Conservation (phyloP, 2,329 filamentous ascomycete species). For the Sclerotinia sclerotiorum region DNA sequence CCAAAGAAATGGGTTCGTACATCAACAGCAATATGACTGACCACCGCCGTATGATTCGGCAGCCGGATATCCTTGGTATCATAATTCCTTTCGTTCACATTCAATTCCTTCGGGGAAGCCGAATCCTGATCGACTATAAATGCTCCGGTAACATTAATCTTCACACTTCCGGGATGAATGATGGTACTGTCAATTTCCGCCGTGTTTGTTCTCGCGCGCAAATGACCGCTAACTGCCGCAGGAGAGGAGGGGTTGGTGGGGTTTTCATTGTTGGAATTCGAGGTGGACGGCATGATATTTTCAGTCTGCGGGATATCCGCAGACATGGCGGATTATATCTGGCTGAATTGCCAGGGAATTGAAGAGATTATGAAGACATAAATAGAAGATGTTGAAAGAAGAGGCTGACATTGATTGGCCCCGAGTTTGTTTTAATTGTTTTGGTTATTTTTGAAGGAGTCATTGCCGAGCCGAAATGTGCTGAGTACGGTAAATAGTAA, state of each 20-base stretch:
- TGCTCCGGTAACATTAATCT: slow-evolving; percentile 94
- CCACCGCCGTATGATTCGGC: slow-evolving; percentile 90
- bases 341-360: slow-evolving; percentile 29
- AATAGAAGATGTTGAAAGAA: slow-evolving; percentile 18
- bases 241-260: slow-evolving; percentile 27
- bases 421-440: slow-evolving; percentile 4
- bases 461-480: slow-evolving; percentile 3
- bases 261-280: slow-evolving; percentile 25
- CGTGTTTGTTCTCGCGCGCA: slow-evolving; percentile 40
- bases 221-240: background rate
- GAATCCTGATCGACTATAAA: slow-evolving; percentile 90
- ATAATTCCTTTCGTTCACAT: slow-evolving; percentile 50
- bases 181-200: slow-evolving; percentile 45
- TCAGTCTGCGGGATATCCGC: slow-evolving; percentile 30
- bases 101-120: slow-evolving; percentile 47
- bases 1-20: slow-evolving; percentile 53
- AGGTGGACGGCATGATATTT: background rate
- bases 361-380: slow-evolving; percentile 19
- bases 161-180: slow-evolving; percentile 68
- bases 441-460: background rate
- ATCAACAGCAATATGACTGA: slow-evolving; percentile 96
- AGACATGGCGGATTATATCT: slow-evolving; percentile 31
- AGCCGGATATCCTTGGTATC: slow-evolving; percentile 94
- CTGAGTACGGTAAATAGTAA: background rate
- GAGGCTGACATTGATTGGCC: slow-evolving; percentile 1